phyloP scores from a whole-genome alignment of 208 protist species.

The Acanthamoeba lenticulata region DNA sequence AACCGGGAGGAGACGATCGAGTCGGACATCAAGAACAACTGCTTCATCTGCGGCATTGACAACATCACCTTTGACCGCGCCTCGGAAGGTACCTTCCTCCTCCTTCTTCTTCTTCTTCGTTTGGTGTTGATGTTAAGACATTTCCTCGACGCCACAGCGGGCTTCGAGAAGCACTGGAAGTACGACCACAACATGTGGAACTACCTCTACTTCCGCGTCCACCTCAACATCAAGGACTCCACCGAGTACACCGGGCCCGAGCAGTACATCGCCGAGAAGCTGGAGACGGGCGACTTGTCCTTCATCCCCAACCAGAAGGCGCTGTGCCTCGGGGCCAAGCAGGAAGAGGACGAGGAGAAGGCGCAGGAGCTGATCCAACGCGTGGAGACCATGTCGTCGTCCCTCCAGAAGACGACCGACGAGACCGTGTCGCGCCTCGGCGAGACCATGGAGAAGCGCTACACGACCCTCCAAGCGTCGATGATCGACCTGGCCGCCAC shows the following conservation, averaged over 20 bases:
- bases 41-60: conserved; percentile 94
- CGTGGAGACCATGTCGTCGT: neutral
- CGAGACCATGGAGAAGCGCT: conserved; percentile 18
- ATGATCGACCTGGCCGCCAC: neutral
- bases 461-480: neutral
- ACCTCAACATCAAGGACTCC: conserved; percentile 77
- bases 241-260: conserved; percentile 88
- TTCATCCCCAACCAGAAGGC: conserved; percentile 73
- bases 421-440: neutral
- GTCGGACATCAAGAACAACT: conserved; percentile 89
- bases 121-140: neutral
- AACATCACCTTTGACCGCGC: conserved; percentile 89
- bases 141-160: conserved; percentile 8
- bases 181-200: conserved; percentile 96
- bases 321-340: conserved; percentile 35
- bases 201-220: conserved; percentile 92
- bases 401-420: conserved; percentile 34
- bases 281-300: conserved; percentile 40
- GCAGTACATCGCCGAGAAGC: conserved; percentile 79
- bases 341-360: conserved; percentile 54
- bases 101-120: neutral
- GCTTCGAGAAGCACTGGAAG: conserved; percentile 91
- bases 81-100: neutral
- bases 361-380: conserved; percentile 37
- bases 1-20: conserved; percentile 23